A percentile compares a stretch with the other conserved stretches of the same genome.
These are phyloP conservation scores for Lojkania enalia DNA, from an alignment of 2,329 filamentous ascomycete species.

Conservation along the genomic window DNA sequence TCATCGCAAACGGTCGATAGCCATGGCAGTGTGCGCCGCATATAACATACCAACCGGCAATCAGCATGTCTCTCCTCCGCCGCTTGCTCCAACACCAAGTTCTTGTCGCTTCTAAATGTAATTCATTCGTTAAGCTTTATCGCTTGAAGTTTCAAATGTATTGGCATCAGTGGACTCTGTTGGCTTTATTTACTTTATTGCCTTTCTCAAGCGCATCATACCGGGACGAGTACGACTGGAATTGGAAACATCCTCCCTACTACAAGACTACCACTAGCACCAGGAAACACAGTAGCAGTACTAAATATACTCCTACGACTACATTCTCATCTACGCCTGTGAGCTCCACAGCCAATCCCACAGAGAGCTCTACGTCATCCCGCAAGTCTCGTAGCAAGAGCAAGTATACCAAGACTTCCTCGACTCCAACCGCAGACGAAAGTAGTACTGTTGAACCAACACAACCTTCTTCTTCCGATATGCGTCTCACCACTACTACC, in stretches of 20 bases:
- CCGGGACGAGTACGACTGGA: no score
- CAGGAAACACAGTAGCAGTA: no score
- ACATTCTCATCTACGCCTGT: neutral
- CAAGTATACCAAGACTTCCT: neutral
- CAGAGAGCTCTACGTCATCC: neutral
- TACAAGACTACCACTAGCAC: neutral
- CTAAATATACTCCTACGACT: neutral
- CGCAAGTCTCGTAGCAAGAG: neutral
- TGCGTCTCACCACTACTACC: conserved; percentile 17
- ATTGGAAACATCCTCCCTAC: neutral
- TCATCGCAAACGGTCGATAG: conserved; percentile 24
- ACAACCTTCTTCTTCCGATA: conserved; percentile 5
- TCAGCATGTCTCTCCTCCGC: conserved; percentile 6
- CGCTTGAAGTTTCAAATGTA: conserved; percentile 6
- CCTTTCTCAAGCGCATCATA: neutral
- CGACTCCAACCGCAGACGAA: neutral
- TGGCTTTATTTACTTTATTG: neutral
- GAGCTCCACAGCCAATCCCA: conserved; percentile 1
- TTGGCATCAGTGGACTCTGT: neutral
- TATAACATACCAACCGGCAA: conserved; percentile 14
- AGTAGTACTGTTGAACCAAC: neutral
- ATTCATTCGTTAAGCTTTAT: conserved; percentile 5
- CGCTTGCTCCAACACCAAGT: neutral
- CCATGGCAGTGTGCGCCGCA: conserved; percentile 1
- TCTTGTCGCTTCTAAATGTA: conserved; percentile 8